phyloP scores from a whole-genome alignment of 441 rosid species.

The Adansonia rubrostipa region DNA sequence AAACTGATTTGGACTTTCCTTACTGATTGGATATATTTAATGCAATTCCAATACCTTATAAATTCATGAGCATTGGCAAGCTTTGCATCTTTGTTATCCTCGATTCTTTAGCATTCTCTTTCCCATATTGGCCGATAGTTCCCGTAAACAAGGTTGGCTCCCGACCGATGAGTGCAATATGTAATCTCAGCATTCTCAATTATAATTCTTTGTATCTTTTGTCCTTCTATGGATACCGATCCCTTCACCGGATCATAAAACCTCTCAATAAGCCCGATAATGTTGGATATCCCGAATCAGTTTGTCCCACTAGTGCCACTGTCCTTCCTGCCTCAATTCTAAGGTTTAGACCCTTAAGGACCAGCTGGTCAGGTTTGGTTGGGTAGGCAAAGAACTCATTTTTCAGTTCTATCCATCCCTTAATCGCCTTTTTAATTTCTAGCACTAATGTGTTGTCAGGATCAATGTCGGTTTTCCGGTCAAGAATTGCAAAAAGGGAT shows the following conservation, averaged over 20 bases:
- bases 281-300: constrained; percentile 68
- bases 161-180: constrained; percentile 64
- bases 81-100: constrained; percentile 53
- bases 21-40: neutral
- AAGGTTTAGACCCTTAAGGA: constrained; percentile 56
- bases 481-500: constrained; percentile 51
- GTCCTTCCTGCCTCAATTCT: constrained; percentile 52
- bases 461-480: constrained; percentile 56
- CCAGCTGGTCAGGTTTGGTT: constrained; percentile 55
- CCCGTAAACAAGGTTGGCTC: constrained; percentile 68
- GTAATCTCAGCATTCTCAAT: constrained; percentile 48
- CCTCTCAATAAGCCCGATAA: constrained; percentile 60
- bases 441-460: constrained; percentile 35
- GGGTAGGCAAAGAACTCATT: constrained; percentile 63
- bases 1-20: neutral
- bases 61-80: constrained; percentile 68
- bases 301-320: constrained; percentile 58
- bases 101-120: constrained; percentile 46
- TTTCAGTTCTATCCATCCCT: constrained; percentile 51
- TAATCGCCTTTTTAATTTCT: constrained; percentile 41
- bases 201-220: constrained; percentile 49
- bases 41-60: constrained; percentile 43
- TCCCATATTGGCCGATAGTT: constrained; percentile 57
- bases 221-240: constrained; percentile 46
- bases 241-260: constrained; percentile 63